Conservation (phyloP, 2,329 filamentous ascomycete genomes). For the Waltergamsia citrina region DNA sequence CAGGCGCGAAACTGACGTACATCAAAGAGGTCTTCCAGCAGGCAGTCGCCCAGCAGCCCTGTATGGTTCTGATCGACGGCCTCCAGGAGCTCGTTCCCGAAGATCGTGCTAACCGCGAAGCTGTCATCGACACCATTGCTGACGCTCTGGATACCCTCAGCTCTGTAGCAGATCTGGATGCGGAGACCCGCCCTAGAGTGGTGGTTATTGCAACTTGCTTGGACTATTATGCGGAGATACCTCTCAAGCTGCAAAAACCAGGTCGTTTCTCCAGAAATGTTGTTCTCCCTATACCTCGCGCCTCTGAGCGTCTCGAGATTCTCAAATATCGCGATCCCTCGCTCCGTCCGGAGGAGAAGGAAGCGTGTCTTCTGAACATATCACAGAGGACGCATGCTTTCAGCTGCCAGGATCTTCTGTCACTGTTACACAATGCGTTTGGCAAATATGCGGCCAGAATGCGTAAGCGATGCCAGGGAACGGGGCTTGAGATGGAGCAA, state of each 20-base stretch:
- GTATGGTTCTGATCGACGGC: constrained; percentile 70
- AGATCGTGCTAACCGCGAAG: constrained; percentile 39
- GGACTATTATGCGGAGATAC: constrained; percentile 64
- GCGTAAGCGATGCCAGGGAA: neutral
- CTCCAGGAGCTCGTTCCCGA: constrained; percentile 61
- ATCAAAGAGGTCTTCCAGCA: constrained; percentile 62
- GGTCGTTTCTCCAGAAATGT: constrained; percentile 60
- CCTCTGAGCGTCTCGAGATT: constrained; percentile 62
- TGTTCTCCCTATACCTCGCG: constrained; percentile 69
- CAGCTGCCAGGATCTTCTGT: constrained; percentile 67
- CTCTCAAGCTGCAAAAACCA: constrained; percentile 54
- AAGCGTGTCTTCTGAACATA: constrained; percentile 47
- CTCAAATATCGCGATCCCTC: constrained; percentile 47
- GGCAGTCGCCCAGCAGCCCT: constrained; percentile 60
- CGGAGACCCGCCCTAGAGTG: constrained; percentile 44
- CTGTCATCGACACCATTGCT: constrained; percentile 39
- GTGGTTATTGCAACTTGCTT: constrained; percentile 65
- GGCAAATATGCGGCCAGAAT: constrained; percentile 5
- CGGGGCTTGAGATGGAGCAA: constrained; percentile 7
- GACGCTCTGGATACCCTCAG: constrained; percentile 49
- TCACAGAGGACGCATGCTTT: constrained; percentile 79
- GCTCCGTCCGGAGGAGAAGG: constrained; percentile 35
- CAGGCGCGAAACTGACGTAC: constrained; percentile 43
- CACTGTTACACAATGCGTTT: constrained; percentile 37
- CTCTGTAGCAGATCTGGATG: too few relatives aligned